Base-by-base conservation (phyloP, 2,329 filamentous ascomycete genomes). In the Calycina herbarum region DNA sequence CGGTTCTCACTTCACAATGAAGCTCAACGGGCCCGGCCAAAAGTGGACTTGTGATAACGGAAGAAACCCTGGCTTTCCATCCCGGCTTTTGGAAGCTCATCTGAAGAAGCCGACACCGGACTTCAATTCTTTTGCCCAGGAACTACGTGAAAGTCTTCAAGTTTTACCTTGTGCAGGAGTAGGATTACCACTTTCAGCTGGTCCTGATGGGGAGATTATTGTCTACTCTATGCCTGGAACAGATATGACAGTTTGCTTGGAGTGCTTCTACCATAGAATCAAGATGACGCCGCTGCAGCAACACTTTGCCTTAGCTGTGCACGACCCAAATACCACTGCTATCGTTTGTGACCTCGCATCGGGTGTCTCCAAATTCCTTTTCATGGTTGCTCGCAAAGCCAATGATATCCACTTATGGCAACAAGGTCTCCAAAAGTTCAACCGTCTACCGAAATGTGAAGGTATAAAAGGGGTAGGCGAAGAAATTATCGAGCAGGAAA, bases 381-480 rank as follows among this genome's bases (percentile, higher is more conserved):
- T 59, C 35, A 63, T 45, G 24, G 38, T 48, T 31, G 62, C 62
- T 5, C 40, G 59, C 4, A 24, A 59, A 63, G 54, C 56, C 11
- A 40, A 57, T 8, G 35, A 63, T 13, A 7, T 63, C 10, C 31
- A 63, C 27, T 20, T 63, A 3, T 63, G 62, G 62, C 35, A 58
- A 10, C 29, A 56, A 51, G 40, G 56, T 13, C 56, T 63, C 17
- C 56, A 57, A 27, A 57, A 33, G 5, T 63, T 63, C 24, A 58
- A 58, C n/a, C 54, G 27, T 10, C 40, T 63, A 2, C 62, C 62
- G 7, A 48, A 57, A 35, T 63, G 62, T 27, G 62, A 58, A 24
- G 61, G 62, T 15, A 38, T 42, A 0, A 64, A 66, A n/a, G 66
- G 66, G 2, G 24, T 64, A 4, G 57, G 33, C 8, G 64, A 66